Conservation (phyloP, 148 eudicot species). For the Vaccinium myrtillus region DNA sequence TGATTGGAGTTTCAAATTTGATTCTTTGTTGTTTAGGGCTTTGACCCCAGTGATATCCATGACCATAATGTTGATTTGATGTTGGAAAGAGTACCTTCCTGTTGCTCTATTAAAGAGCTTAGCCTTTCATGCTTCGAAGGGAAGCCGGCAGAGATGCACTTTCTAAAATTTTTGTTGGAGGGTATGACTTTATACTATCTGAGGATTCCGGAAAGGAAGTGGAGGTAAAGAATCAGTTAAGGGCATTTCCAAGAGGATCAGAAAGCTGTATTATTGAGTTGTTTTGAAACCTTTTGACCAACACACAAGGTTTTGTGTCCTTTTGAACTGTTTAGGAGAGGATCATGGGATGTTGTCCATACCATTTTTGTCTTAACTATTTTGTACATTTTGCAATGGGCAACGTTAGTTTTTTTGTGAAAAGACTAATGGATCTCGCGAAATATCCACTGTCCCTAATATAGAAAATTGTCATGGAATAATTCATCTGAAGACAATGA, state of each 20-base stretch:
- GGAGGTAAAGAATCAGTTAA: background rate
- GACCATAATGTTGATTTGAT: background rate
- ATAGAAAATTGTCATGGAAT: too few relatives aligned
- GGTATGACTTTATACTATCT: background rate
- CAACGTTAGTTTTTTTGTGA: too few relatives aligned
- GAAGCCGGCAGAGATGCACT: background rate
- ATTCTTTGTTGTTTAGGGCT: background rate
- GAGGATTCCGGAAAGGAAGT: background rate
- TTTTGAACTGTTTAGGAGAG: background rate
- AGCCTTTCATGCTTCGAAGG: background rate
- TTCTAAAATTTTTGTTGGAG: background rate
- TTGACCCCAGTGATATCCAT: background rate
- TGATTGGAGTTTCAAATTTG: background rate
- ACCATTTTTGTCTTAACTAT: background rate
- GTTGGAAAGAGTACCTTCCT: background rate
- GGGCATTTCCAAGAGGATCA: background rate
- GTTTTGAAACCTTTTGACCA: background rate
- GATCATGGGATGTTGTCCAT: too few relatives aligned
- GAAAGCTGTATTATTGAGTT: constrained; percentile 4
- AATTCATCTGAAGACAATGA: too few relatives aligned
- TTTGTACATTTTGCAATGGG: background rate
- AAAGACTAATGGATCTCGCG: too few relatives aligned
- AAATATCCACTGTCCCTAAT: too few relatives aligned
- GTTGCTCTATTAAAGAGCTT: background rate
- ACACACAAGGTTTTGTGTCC: background rate